phyloP scores from a whole-genome alignment of 1,139 yeast species.

The Hanseniaspora sp. region DNA sequence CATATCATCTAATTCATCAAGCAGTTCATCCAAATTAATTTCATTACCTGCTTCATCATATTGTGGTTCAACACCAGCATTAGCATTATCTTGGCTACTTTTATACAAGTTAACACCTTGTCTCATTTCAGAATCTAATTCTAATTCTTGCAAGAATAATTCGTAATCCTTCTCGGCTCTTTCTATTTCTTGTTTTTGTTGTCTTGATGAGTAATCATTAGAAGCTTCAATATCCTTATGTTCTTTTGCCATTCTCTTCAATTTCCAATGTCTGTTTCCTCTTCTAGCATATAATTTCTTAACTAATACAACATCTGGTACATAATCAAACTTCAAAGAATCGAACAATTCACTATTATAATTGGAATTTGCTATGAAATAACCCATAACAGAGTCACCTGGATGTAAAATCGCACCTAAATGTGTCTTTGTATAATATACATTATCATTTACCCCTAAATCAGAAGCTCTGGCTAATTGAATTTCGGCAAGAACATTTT shows the following conservation, averaged over 20 bases:
- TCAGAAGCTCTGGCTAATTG: conserved; percentile 80
- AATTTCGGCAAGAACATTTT: conserved; percentile 75
- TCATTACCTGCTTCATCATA: conserved; percentile 66
- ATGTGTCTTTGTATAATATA: conserved; percentile 75
- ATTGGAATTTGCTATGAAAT: conserved; percentile 70
- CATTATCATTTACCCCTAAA: conserved; percentile 71
- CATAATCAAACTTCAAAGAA: conserved; percentile 40
- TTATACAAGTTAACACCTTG: conserved; percentile 82
- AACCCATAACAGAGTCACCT: conserved; percentile 91
- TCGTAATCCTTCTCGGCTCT: conserved; percentile 93
- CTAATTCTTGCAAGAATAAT: conserved; percentile 88
- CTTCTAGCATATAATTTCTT: conserved; percentile 85
- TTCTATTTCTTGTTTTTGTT: conserved; percentile 79
- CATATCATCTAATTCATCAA: conserved; percentile 91
- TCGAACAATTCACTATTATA: conserved; percentile 84
- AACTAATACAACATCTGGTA: conserved; percentile 84
- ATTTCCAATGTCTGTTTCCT: conserved; percentile 81
- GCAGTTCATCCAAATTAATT: conserved; percentile 66
- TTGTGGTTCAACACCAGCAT: conserved; percentile 38
- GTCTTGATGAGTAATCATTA: conserved; percentile 52
- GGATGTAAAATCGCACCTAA: conserved; percentile 90
- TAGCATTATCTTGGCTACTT: conserved; percentile 36
- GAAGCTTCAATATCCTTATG: conserved; percentile 77
- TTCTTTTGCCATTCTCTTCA: conserved; percentile 96
- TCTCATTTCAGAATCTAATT: conserved; percentile 92